A percentile compares a stretch with the other conserved stretches of the same genome.
phyloP scores from a whole-genome alignment of 2,329 filamentous ascomycete genomes.

The Albifimbria verrucaria region DNA sequence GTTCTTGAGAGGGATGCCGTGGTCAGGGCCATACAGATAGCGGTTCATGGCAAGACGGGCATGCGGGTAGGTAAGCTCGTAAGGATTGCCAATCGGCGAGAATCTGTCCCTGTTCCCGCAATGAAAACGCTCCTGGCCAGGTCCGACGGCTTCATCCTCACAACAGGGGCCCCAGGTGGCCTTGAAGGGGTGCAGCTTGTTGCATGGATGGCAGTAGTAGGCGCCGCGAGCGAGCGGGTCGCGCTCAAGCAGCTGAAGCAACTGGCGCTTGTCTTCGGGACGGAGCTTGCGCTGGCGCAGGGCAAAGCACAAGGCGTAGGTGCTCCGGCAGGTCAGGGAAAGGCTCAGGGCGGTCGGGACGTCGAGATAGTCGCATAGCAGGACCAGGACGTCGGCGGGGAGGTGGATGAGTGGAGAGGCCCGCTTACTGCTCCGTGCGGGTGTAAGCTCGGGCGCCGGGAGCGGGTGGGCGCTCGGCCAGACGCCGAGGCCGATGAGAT shows the following conservation, averaged over 20 bases:
- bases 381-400: constrained; percentile 15
- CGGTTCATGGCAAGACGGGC: constrained; percentile 17
- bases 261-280: background rate
- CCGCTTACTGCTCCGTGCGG: background rate
- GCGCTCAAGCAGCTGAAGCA: constrained; percentile 11
- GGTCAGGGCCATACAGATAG: constrained; percentile 15
- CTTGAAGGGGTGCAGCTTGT: constrained; percentile 13
- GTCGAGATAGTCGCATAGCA: constrained; percentile 15
- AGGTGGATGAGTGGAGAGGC: constrained; percentile 9
- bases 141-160: background rate
- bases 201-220: constrained; percentile 16
- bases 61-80: constrained; percentile 14
- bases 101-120: constrained; percentile 14
- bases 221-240: constrained; percentile 12
- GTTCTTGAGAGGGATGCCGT: constrained; percentile 13
- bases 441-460: background rate
- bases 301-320: constrained; percentile 6
- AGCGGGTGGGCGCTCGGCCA: background rate
- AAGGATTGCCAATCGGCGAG: constrained; percentile 14
- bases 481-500: background rate
- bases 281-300: background rate
- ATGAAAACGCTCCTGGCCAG: background rate
- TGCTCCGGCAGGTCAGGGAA: constrained; percentile 12
- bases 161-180: constrained; percentile 10
- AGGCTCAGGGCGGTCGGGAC: constrained; percentile 10